Evolutionary conservation across 345 rosid species (phyloP), one percentile per base, ranked within the genome.

Genomic region (Anastatica hierochuntica): DNA sequence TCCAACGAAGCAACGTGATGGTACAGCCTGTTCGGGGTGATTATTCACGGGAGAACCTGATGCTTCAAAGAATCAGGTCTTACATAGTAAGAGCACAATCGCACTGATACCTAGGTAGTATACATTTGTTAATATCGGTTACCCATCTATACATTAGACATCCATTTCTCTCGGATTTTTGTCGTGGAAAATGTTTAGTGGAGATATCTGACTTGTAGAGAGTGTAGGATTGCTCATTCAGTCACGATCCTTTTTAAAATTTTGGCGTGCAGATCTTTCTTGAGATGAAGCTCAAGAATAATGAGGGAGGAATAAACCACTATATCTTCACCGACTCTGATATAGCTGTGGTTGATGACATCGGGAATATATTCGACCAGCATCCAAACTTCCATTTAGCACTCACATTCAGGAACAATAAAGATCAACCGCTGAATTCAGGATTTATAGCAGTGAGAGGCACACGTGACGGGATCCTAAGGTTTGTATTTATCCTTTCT

Each of bases 11-110:
- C 29, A 62, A 76, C 14, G 86, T 88, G 58, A 66, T 76, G 23
- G 29, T 85, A 42, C 68, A 77, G 77, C 88, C 94, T 29, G 59
- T 88, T 67, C 64, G 48, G 39, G 96, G 98, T 61, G 90, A 85
- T 69, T 92, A 88, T 67, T 78, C 90, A 11, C 77, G 88, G 34
- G 80, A 77, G 58, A 84, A 77, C 77, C 72, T 92, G 86, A 92
- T 92, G 98, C 90, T 85, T 68, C 98, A 92, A 68, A 81, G 95
- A 76, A 85, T 88, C 88, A 88, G 75, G 74, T 88, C 98, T 76
- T 92, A 92, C 90, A 88, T 85, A 76, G 95, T 92, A 85, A 88
- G 96, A 73, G n/a, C n/a, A n/a, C n/a, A n/a, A n/a, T n/a, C n/a
- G 90, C 82, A 72, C 68, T 72, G 51, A 66, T 69, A 53, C 29